Evolutionary conservation across 352 stramenopile genomes (phyloP), one percentile per base, ranked within the genome.

Genomic region (Phytophthora pseudosyringae): DNA sequence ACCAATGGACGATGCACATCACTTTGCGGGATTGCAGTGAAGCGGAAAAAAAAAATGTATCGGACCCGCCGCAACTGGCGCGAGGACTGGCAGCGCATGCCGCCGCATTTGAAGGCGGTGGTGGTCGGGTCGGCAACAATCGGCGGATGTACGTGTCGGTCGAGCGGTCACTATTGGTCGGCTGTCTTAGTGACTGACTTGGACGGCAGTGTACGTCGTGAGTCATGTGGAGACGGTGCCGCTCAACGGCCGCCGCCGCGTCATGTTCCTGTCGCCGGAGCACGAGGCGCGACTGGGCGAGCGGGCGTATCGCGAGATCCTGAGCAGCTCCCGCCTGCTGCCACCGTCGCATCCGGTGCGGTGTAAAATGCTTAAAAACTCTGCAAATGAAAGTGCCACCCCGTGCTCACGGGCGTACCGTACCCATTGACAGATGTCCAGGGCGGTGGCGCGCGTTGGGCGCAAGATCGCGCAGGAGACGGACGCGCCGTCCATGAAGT

Each of bases 201-300:
- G 5, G 38, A 11, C 25, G 10, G 3, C 9, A 80, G 69, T 73
- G 48, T 76, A 73, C n/a, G 40, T 81, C 9, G 59, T 41, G 21
- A 78, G 59, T 46, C 78, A 89, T 61, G 56, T 92, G 12, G 83
- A 92, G 65, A 88, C 76, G 11, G 85, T 92, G 75, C 75, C 78
- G 8, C 48, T 85, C 40, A 90, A 75, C 10, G 78, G 76, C 2
- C 71, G 83, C 1, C 75, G 70, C 6, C 75, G 83, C 5, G 2
- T 92, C 48, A 92, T 92, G 83, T 81, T 92, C 40, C 60, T 91
- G 0, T 89, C 77, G 0, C 73, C 55, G 67, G 75, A 59, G 25
- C 66, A 75, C 32, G 83, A 92, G 48, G 73, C 84, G 59, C 59
- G 47, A 18, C 59, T 92, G 10, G 83, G 80, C 1, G 69, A 86